Evolutionary conservation across 345 rosid genomes (phyloP).

Genomic region (Lumnitzera racemosa): DNA sequence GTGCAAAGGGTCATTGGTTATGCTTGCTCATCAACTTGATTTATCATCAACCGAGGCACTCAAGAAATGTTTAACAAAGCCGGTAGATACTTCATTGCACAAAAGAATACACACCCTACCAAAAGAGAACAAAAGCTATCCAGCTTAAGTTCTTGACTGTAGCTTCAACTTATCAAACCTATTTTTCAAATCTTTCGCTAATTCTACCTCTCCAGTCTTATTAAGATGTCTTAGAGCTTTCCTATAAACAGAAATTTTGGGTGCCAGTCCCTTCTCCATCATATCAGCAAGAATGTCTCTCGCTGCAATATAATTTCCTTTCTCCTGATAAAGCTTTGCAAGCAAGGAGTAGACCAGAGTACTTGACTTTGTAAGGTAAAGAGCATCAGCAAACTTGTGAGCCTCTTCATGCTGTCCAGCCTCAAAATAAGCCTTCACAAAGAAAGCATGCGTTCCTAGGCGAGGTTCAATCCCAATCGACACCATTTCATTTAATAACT

Average conservation of each 20-base stretch:
- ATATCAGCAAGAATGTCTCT: slow-evolving; percentile 35
- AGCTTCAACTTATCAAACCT: slow-evolving; percentile 13
- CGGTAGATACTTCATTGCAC: too few species aligned
- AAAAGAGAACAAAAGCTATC: slow-evolving; percentile 2
- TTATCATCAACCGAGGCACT: too few species aligned
- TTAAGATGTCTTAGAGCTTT: slow-evolving; percentile 24
- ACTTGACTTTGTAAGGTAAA: slow-evolving; percentile 15
- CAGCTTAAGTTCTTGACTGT: slow-evolving; percentile 6
- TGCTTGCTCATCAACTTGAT: too few species aligned
- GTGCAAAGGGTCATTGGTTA: too few species aligned
- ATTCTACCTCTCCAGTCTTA: slow-evolving; percentile 19
- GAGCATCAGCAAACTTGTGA: slow-evolving; percentile 23
- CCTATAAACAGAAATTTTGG: slow-evolving; percentile 23
- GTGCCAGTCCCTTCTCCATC: slow-evolving; percentile 46
- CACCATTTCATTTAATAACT: slow-evolving; percentile 32
- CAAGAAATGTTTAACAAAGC: too few species aligned
- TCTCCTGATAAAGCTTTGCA: slow-evolving; percentile 33
- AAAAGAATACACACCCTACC: too few species aligned
- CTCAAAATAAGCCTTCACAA: slow-evolving; percentile 32
- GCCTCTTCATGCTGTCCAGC: slow-evolving; percentile 26
- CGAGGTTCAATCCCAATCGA: slow-evolving; percentile 39
- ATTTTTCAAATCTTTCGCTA: slow-evolving; percentile 19
- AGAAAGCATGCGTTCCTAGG: slow-evolving; percentile 30
- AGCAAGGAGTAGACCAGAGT: slow-evolving; percentile 31
- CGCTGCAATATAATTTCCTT: slow-evolving; percentile 23